Conservation (phyloP, 148 eudicot genomes). For the Chenopodium suecicum region DNA sequence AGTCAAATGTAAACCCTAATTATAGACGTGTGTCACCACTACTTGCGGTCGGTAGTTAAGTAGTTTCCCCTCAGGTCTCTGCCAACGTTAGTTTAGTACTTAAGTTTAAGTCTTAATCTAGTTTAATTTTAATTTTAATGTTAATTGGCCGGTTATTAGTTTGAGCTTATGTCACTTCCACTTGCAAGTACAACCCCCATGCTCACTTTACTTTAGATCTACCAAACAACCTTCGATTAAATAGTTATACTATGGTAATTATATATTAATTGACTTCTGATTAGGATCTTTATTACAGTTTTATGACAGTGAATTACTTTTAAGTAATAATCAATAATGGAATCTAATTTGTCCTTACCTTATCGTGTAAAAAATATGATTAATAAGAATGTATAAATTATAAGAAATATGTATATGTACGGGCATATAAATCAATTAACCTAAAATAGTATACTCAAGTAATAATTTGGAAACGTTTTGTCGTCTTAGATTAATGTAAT, state of each 20-base stretch:
- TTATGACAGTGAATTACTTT: background rate
- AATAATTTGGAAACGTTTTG: no score
- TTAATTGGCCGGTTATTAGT: background rate
- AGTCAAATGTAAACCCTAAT: background rate
- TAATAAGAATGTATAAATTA: no score
- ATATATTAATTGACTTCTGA: background rate
- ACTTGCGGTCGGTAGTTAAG: conserved; percentile 34
- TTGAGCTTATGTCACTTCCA: background rate
- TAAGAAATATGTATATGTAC: no score
- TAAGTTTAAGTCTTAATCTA: background rate
- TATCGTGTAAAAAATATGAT: background rate
- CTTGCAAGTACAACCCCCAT: conserved; percentile 20
- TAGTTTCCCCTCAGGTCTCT: background rate
- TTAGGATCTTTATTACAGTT: no score
- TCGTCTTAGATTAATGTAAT: no score
- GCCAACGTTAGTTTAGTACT: background rate
- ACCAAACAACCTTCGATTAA: background rate
- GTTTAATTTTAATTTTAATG: no score
- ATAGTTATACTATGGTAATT: background rate
- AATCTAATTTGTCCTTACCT: background rate
- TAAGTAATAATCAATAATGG: background rate
- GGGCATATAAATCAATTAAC: no score
- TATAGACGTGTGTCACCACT: conserved; percentile 35
- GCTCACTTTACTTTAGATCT: background rate
- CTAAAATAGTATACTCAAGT: no score